Evolutionary conservation across 345 rosid genomes (phyloP), one percentile per base, ranked within the genome.

Genomic region (Noccaea caerulescens): DNA sequence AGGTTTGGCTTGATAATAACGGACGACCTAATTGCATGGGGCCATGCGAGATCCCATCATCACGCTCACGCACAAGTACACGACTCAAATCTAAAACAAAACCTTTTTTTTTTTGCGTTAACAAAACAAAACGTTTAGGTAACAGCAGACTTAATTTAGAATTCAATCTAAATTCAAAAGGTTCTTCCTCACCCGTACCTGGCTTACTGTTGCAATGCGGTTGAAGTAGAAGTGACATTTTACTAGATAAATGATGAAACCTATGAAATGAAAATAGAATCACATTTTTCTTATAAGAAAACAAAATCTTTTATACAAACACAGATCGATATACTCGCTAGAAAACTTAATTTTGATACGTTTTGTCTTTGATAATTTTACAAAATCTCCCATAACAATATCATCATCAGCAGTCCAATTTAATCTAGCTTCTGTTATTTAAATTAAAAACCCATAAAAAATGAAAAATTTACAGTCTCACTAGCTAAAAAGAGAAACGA

Each of bases 11-110:
- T 37, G 72, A 73, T 2, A 32, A n/a, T 39, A 73, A 73, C 67
- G 54, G 67, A 20, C 62, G 51, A 58, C 72, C 77, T 66, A 66
- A 73, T 18, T 57, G 12, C 56, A 58, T 66, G 68, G 55, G 72
- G 43, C 71, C 71, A 63, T 72, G 49, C 36, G 56, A 63, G 2
- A 44, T 61, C 68, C 58, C 70, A 25, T 46, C 56, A 27, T 34
- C 42, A 54, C 23, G 34, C 60, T 32, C 71, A 10, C 32, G 25
- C 42, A 62, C 20, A 71, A 58, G 27, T 62, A 72, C 75, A 60
- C 58, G 16, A 45, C 43, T 57, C 58, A 3, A 56, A 37, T 34
- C 56, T 54, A 10, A 18, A 18, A 51, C 6, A 10, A 34, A 14
- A 57, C 1, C 2, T 43, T 0, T 1, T 32, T 68, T 0, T 1